Evolutionary conservation across 768 basidiomycete species (phyloP).

Genomic region (Calocera viscosa): DNA sequence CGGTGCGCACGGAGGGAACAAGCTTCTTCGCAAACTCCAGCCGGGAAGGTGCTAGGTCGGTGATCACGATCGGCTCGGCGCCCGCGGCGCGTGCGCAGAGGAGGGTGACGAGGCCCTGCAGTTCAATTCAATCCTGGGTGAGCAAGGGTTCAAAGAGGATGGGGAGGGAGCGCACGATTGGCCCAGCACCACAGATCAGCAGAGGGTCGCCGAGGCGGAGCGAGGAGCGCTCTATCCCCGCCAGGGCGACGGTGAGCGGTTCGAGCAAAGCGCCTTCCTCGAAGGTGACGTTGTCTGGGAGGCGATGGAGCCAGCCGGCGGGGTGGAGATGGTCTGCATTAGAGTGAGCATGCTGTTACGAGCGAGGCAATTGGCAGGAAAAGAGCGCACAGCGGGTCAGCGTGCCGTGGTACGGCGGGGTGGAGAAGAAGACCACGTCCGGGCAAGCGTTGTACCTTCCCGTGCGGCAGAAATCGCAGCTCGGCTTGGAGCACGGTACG

Average conservation of each 20-base stretch:
- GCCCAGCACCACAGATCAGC: conserved; percentile 31
- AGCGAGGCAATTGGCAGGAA: too few species aligned
- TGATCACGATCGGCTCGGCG: conserved; percentile 32
- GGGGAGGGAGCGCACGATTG: conserved; percentile 24
- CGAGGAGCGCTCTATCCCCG: conserved; percentile 29
- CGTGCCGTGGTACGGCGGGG: conserved; percentile 31
- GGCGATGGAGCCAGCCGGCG: conserved; percentile 29
- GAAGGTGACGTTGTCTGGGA: conserved; percentile 29
- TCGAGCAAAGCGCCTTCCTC: conserved; percentile 32
- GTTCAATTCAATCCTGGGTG: neutral
- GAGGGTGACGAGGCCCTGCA: conserved; percentile 25
- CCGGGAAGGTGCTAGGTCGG: conserved; percentile 29
- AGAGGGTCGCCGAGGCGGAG: conserved; percentile 30
- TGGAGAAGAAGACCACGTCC: conserved; percentile 31
- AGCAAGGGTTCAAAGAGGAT: neutral
- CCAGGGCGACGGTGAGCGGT: conserved; percentile 31
- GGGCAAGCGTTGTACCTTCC: conserved; percentile 33
- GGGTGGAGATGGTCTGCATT: conserved; percentile 26
- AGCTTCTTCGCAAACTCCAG: conserved; percentile 31
- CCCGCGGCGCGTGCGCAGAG: conserved; percentile 30
- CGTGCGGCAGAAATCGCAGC: conserved; percentile 28
- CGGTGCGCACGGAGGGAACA: conserved; percentile 28
- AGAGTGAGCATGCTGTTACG: conserved; percentile 10
- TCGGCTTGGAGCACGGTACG: conserved; percentile 24
- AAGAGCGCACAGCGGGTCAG: conserved; percentile 23